Base-by-base conservation (phyloP, 345 rosid species). In the Sisymbrium altissimum region DNA sequence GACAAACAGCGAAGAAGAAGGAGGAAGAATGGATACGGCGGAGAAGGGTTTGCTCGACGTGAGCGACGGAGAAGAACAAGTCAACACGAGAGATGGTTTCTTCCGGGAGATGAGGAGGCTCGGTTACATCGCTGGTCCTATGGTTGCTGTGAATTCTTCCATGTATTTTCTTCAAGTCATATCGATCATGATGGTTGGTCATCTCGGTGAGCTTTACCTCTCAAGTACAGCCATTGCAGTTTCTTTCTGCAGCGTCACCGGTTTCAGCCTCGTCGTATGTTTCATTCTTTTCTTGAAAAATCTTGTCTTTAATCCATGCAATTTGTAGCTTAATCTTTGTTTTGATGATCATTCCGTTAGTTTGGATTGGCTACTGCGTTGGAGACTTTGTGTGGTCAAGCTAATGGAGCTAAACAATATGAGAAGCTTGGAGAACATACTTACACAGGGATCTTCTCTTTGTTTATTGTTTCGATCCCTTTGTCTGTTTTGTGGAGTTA, bases 381-480 rank as follows among this genome's bases (percentile, higher is more conserved):
- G 74, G 97, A 94, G 77, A 94, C 97, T 27, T 52, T 94, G 46
- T 81, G 88, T 62, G 96, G 98, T 3, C 97, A 91, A 86, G 89
- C 91, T 2, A 80, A 83, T 68, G 97, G 96, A 84, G 93, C 96
- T 43, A 65, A 83, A 18, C 93, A 88, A 45, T 88, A 71, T 38
- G 65, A 65, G 33, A 89, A 61, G 75, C 77, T 89, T 11, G 93
- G 93, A 64, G 81, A 49, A 25, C 88, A 86, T 38, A 83, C 84
- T 12, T 84, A 88, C 53, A 85, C 87, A 7, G 96, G 87, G 1
- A 79, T 88, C 6, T 45, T 88, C 62, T 74, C 79, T 44, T 74
- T 84, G 17, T 35, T 79, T 12, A 7, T 86, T 19, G 87, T 71
- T 6, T 86, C 83, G 19, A 33, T 89, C 2, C 96, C 93, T 64